phyloP scores from a whole-genome alignment of 2,329 filamentous ascomycete species.

The Hypomyces rosellus region DNA sequence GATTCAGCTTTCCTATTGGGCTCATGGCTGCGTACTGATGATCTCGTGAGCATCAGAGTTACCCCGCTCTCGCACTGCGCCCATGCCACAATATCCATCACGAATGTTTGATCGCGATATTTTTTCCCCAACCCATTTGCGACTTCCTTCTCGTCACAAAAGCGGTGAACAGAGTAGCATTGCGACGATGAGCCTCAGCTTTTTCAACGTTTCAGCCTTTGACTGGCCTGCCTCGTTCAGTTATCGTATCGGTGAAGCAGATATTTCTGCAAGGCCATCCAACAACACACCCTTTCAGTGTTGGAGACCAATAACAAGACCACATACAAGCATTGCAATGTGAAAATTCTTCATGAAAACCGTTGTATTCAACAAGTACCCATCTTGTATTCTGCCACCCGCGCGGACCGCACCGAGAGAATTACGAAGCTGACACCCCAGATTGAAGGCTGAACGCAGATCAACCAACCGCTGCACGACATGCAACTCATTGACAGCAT shows the following conservation, averaged over 20 bases:
- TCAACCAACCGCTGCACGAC: neutral
- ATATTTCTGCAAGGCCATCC: neutral
- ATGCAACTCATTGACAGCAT: neutral
- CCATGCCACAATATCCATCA: neutral
- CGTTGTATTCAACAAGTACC: neutral
- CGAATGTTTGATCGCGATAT: neutral
- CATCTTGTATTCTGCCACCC: neutral
- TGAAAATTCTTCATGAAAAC: neutral
- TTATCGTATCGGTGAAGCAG: conserved; percentile 1
- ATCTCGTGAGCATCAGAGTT: too few species aligned
- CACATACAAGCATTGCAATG: neutral
- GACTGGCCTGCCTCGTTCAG: conserved; percentile 1
- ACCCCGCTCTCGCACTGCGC: too few species aligned
- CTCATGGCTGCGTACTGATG: too few species aligned
- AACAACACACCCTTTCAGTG: neutral
- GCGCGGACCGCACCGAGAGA: neutral
- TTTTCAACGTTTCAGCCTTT: conserved; percentile 1
- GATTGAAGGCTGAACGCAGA: neutral
- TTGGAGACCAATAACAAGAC: conserved; percentile 1
- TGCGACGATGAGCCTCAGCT: neutral
- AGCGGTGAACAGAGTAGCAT: neutral
- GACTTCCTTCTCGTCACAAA: neutral
- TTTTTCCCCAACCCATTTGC: neutral
- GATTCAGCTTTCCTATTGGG: too few species aligned
- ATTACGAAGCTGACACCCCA: neutral